Conservation (phyloP, 176 grass and related monocot genomes). For the Saccharum officinarum region DNA sequence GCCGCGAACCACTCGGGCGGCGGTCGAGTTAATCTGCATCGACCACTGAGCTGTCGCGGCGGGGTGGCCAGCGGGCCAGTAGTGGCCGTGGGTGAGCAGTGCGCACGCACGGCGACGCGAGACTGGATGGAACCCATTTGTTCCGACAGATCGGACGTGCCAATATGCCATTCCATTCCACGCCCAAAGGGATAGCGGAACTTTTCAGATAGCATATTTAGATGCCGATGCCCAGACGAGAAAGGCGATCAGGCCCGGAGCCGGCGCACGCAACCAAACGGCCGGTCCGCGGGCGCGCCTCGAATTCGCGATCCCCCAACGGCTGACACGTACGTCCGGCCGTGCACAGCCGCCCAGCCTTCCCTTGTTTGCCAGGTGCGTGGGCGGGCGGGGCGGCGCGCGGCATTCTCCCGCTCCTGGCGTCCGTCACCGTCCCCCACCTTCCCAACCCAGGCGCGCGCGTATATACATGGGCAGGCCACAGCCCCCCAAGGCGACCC, state of each 20-base stretch:
- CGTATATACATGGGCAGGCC: constrained; percentile 41
- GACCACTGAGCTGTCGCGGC: constrained; percentile 18
- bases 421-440: not conserved
- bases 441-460: not conserved
- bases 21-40: constrained; percentile 8
- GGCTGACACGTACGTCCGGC: constrained; percentile 28
- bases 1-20: constrained; percentile 29
- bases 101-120: not conserved
- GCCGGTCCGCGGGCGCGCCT: not conserved
- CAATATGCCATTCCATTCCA: constrained; percentile 46
- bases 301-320: not conserved
- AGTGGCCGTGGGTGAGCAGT: not conserved
- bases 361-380: not conserved
- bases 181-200: not conserved
- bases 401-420: not conserved
- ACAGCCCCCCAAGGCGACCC: constrained; percentile 10
- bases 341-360: not conserved
- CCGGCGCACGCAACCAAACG: too few species aligned
- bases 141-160: constrained; percentile 36
- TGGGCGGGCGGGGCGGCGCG: not conserved
- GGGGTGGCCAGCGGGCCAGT: not conserved
- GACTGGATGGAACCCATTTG: constrained; percentile 13
- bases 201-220: constrained; percentile 37
- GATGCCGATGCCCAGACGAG: too few species aligned
- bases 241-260: not conserved